Percentiles rank a stretch among this genome's conserved stretches.
Evolutionary conservation across 1,139 yeast genomes (phyloP).

Genomic region (Debaryomyces sp.): DNA sequence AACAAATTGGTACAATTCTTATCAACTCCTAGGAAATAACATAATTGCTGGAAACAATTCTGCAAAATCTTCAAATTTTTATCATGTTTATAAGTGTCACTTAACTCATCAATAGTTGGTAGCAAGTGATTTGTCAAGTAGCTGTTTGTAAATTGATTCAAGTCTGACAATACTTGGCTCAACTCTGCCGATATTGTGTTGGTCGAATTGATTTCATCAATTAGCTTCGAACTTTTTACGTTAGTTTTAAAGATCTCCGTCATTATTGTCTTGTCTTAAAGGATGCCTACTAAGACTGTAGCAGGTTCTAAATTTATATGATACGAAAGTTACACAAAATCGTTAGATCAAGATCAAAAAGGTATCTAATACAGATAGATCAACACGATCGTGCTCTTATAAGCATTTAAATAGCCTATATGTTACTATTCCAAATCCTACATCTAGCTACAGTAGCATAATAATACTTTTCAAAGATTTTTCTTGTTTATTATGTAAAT

Average conservation of each 20-base stretch:
- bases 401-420: too few relatives aligned
- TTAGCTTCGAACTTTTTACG: slow-evolving; percentile 1
- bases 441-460: not conserved
- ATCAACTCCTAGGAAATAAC: slow-evolving; percentile 26
- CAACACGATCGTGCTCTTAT: not conserved
- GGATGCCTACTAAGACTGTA: not conserved
- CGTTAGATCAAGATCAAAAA: not conserved
- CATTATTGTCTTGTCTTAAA: not conserved
- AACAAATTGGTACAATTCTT: slow-evolving; percentile 21
- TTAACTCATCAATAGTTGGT: slow-evolving; percentile 6
- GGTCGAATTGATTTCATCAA: slow-evolving; percentile 10
- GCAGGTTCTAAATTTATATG: not conserved
- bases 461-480: not conserved
- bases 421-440: too few relatives aligned
- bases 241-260: slow-evolving; percentile 4
- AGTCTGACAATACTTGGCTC: slow-evolving; percentile 6
- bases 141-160: slow-evolving; percentile 8
- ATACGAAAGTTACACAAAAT: not conserved
- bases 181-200: slow-evolving; percentile 11
- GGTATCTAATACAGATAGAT: not conserved
- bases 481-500: slow-evolving; percentile 1
- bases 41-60: slow-evolving; percentile 26
- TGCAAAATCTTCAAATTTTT: slow-evolving; percentile 21
- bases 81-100: slow-evolving; percentile 16
- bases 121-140: slow-evolving; percentile 10